Conservation (phyloP, 2,329 filamentous ascomycete genomes). For the Fusarium acutatum region DNA sequence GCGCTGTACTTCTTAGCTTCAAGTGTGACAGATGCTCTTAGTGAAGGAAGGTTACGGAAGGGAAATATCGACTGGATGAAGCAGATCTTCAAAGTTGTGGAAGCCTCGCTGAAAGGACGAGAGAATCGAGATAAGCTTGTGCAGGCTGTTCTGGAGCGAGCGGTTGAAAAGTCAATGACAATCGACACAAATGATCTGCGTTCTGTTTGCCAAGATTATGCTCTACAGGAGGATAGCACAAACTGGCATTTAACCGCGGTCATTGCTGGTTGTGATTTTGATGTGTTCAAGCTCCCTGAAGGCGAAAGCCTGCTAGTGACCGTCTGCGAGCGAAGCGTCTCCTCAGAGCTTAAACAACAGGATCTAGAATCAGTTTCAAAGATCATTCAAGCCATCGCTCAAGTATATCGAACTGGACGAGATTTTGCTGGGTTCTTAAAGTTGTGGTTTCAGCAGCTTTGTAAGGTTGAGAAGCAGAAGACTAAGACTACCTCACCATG, state of each 20-base stretch:
- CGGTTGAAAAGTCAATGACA: conserved; percentile 42
- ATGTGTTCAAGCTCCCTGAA: conserved; percentile 55
- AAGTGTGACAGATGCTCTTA: conserved; percentile 34
- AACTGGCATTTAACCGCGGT: conserved; percentile 56
- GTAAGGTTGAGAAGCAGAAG: conserved; percentile 45
- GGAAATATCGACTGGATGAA: conserved; percentile 51
- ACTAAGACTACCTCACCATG: conserved; percentile 44
- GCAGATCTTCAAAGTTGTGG: conserved; percentile 46
- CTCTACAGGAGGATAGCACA: conserved; percentile 44
- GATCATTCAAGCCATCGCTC: conserved; percentile 54
- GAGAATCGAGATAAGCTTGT: conserved; percentile 43
- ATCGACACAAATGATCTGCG: conserved; percentile 54
- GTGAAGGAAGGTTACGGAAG: conserved; percentile 45
- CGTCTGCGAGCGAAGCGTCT: conserved; percentile 49
- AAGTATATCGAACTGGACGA: conserved; percentile 55
- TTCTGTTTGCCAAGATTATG: conserved; percentile 54
- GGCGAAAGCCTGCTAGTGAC: conserved; percentile 51
- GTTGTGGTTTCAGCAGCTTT: conserved; percentile 57
- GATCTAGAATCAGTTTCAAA: conserved; percentile 41
- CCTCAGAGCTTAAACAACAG: conserved; percentile 19
- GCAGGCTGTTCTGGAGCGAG: conserved; percentile 44
- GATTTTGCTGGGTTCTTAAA: conserved; percentile 57
- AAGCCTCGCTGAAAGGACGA: conserved; percentile 37
- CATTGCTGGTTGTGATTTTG: conserved; percentile 56
- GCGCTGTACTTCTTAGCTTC: conserved; percentile 57